Conservation (phyloP, 2,329 filamentous ascomycete species). For the Stagonosporopsis vannaccii region DNA sequence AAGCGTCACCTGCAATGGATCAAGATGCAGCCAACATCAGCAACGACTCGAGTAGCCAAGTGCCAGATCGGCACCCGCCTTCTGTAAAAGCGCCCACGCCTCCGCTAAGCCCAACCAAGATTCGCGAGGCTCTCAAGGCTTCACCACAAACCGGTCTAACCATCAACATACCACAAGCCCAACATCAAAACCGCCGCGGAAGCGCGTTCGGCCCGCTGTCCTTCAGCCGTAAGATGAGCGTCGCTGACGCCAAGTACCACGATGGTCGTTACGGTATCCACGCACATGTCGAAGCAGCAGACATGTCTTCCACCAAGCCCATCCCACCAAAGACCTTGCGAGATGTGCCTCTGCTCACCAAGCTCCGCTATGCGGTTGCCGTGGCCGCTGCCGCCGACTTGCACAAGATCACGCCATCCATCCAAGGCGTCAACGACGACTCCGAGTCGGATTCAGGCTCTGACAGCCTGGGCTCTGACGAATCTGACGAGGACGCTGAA, state of each 20-base stretch:
- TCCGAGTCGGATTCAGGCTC: constrained; percentile 39
- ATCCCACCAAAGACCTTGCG: constrained; percentile 29
- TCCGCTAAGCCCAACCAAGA: constrained; percentile 52
- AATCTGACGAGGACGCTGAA: constrained; percentile 33
- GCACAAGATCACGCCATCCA: constrained; percentile 26
- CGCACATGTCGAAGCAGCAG: constrained; percentile 18
- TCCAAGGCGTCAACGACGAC: constrained; percentile 30
- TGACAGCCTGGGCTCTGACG: constrained; percentile 25
- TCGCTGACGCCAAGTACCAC: constrained; percentile 63
- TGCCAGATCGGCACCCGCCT: not conserved
- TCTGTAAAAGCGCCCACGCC: constrained; percentile 38
- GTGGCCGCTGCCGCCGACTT: constrained; percentile 31
- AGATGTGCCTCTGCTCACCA: constrained; percentile 41
- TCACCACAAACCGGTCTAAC: constrained; percentile 35
- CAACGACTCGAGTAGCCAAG: not conserved
- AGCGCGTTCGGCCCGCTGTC: constrained; percentile 61
- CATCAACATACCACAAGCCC: constrained; percentile 9
- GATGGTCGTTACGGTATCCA: constrained; percentile 53
- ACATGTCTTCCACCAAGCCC: not conserved
- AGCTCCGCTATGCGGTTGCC: constrained; percentile 40
- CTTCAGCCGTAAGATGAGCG: constrained; percentile 58
- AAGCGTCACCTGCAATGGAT: not conserved
- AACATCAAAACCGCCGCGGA: constrained; percentile 32
- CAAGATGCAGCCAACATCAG: not conserved
- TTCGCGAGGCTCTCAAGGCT: constrained; percentile 58